Conservation (phyloP, 1,284 basidiomycete genomes). For the Boletellus sp. region DNA sequence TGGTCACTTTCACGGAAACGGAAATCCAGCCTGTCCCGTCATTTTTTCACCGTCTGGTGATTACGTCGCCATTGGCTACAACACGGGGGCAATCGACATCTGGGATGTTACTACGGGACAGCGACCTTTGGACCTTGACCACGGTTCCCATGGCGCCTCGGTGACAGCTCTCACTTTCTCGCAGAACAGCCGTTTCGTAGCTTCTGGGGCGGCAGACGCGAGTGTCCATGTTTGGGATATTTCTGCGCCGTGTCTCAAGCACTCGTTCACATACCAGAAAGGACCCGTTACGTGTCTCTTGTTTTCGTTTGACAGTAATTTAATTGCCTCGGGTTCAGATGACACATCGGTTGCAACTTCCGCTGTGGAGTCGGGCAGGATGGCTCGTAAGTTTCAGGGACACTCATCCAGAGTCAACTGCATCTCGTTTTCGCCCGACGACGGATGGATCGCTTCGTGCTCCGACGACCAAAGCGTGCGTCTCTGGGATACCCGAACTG, state of each 20-base stretch:
- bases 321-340: conserved; percentile 22
- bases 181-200: conserved; percentile 9
- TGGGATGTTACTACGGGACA: conserved; percentile 24
- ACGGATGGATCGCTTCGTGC: conserved; percentile 16
- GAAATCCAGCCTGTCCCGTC: conserved; percentile 15
- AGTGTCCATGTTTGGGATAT: conserved; percentile 17
- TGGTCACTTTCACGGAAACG: conserved; percentile 11
- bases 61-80: conserved; percentile 19
- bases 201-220: conserved; percentile 14
- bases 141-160: conserved; percentile 2
- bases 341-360: conserved; percentile 17
- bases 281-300: conserved; percentile 10
- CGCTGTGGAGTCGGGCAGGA: conserved; percentile 8
- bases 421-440: conserved; percentile 22
- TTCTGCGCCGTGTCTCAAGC: conserved; percentile 1
- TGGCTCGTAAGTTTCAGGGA: conserved; percentile 8
- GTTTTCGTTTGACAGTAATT: conserved; percentile 12
- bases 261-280: conserved; percentile 9
- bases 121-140: conserved; percentile 1
- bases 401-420: conserved; percentile 13
- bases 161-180: conserved; percentile 16
- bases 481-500: conserved; percentile 24
- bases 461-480: conserved; percentile 21
- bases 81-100: conserved; percentile 15
- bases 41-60: conserved; percentile 22